These are phyloP conservation scores for Sphaerulina vaccinii DNA, from an alignment of 2,329 filamentous ascomycete species.

Conservation along the genomic window DNA sequence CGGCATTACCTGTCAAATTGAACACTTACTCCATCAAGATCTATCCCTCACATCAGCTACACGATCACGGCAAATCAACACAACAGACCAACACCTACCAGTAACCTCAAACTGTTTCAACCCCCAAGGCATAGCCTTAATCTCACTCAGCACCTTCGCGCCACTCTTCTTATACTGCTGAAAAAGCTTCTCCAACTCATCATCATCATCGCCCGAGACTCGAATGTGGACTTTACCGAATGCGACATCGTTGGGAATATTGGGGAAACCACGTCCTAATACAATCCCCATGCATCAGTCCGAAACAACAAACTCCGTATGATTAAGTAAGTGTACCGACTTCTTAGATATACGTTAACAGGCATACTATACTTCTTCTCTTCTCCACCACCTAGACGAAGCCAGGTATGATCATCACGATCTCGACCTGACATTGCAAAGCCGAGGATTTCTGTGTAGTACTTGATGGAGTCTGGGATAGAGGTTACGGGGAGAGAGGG, in stretches of 20 bases:
- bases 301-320: not conserved
- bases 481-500: conserved; percentile 17
- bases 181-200: conserved; percentile 14
- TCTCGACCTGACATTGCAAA: conserved; percentile 14
- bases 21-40: conserved; percentile 9
- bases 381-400: conserved; percentile 1
- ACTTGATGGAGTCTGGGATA: conserved; percentile 8
- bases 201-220: conserved; percentile 10
- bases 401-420: conserved; percentile 15
- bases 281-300: not conserved
- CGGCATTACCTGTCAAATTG: not conserved
- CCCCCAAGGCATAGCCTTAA: conserved; percentile 14
- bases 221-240: conserved; percentile 20
- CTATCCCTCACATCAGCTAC: not conserved
- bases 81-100: conserved; percentile 6
- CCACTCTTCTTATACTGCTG: conserved; percentile 4
- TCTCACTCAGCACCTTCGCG: conserved; percentile 10
- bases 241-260: conserved; percentile 12
- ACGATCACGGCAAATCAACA: not conserved
- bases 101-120: conserved; percentile 17
- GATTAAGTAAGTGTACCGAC: not conserved
- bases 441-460: conserved; percentile 15
- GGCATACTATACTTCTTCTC: conserved; percentile 2
- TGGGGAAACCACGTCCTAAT: conserved; percentile 15
- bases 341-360: conserved; percentile 15